Base-by-base conservation (phyloP, 768 basidiomycete genomes). In the Heimioporus sp. region DNA sequence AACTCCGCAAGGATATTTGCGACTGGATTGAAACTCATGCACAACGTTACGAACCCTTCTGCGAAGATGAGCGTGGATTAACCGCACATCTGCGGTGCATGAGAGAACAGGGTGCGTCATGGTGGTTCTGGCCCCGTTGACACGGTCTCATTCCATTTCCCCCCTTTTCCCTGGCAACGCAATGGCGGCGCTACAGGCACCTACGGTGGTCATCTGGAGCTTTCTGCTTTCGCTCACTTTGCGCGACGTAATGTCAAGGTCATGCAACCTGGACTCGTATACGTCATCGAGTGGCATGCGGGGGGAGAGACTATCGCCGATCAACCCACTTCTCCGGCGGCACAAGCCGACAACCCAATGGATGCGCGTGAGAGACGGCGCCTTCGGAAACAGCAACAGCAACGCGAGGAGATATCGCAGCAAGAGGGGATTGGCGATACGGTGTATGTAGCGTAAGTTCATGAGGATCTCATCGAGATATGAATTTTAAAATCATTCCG, bases 151-250 rank as follows among this genome's bases (percentile, higher is more conserved):
- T 49, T 8, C 24, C 19, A 21, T 45, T 72, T 35, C 49, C 52
- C 41, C 38, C 42, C 39, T 39, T 44, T 51, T 35, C 24, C 24
- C 52, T 43, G 30, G 40, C 47, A 43, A 46, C 37, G 35, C 58
- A 56, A 46, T 64, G 46, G 52, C 60, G 36, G 34, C 31, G 35
- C 35, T 52, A 48, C 59, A 87, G 90, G 82, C 28, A 95, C 93
- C 2, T 96, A 95, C 54, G 94, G 93, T 38, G 92, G 92, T 1
- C 92, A 97, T 69, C 81, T 97, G 62, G 94, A 97, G 68, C 77
- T 97, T n/a, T 89, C 87, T 16, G 92, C 92, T 1, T 96, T 94
- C 66, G 86, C 94, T 4, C 90, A 93, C 59, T 80, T 92, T 74
- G 79, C 78, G 44, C 74, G 75, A 49, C 77, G 86, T 30, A 80